A percentile compares a stretch with the other conserved stretches of the same genome.
These are phyloP conservation scores for Aspergillaceae sp. DNA, from an alignment of 2,329 filamentous ascomycete species.

Conservation along the genomic window DNA sequence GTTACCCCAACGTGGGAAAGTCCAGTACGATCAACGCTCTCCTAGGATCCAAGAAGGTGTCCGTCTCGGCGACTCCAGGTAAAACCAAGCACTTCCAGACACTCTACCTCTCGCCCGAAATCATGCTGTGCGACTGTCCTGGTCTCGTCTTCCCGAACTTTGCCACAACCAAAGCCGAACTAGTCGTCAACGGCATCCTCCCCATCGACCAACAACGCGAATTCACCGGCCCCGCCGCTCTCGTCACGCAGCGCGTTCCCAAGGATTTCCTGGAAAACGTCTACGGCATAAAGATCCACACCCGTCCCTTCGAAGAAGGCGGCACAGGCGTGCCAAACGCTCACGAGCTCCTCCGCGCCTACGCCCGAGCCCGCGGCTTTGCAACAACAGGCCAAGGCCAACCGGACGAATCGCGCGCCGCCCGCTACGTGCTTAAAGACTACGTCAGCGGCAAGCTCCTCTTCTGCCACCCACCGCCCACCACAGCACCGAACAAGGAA, in stretches of 20 bases:
- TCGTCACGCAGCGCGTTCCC: constrained; percentile 79
- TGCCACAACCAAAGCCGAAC: constrained; percentile 87
- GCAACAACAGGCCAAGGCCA: constrained; percentile 80
- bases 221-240: constrained; percentile 73
- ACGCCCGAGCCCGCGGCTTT: constrained; percentile 83
- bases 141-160: constrained; percentile 99
- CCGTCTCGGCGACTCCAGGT: constrained; percentile 90
- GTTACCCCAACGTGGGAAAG: constrained; percentile 98
- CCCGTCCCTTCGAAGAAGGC: constrained; percentile 76
- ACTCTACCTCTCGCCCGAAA: constrained; percentile 80
- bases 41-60: constrained; percentile 97
- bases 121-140: constrained; percentile 93
- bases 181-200: constrained; percentile 89
- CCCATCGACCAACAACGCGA: constrained; percentile 96
- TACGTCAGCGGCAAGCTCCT: constrained; percentile 95
- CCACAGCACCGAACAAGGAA: constrained; percentile 15
- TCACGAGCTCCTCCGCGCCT: constrained; percentile 74
- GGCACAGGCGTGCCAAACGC: constrained; percentile 80
- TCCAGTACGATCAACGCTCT: constrained; percentile 98
- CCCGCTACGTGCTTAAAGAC: constrained; percentile 85
- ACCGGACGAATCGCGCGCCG: constrained; percentile 87
- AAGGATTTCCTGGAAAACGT: constrained; percentile 81
- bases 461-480: constrained; percentile 78
- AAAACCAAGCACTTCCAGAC: constrained; percentile 99
- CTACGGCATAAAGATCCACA: constrained; percentile 85